A percentile compares a stretch with the other conserved stretches of the same genome.
Conservation (phyloP, 306 rosid genomes). For the Quercus engelmannii region DNA sequence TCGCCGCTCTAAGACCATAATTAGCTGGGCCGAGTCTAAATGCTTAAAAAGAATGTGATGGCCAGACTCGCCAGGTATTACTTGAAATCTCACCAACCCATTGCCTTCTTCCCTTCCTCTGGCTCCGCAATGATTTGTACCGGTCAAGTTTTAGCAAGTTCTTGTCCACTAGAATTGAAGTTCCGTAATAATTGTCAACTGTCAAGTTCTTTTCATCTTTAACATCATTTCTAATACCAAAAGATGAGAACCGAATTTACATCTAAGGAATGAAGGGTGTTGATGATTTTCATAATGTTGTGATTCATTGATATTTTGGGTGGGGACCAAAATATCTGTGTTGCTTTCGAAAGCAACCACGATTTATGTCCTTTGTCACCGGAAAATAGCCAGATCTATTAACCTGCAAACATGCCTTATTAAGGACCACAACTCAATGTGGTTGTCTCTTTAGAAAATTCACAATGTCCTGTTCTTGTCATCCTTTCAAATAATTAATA, state of each 20-base stretch:
- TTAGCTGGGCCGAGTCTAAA: too few species aligned
- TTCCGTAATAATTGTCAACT: neutral
- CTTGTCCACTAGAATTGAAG: neutral
- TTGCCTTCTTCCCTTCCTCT: too few species aligned
- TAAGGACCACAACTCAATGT: slow-evolving; percentile 22
- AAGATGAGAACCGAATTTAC: neutral
- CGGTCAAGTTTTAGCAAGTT: neutral
- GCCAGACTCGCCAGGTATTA: too few species aligned
- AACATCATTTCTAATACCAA: neutral
- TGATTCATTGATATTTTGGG: slow-evolving; percentile 18
- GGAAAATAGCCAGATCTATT: neutral
- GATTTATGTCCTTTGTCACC: neutral
- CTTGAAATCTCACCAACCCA: too few species aligned
- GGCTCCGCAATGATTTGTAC: too few species aligned
- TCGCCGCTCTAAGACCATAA: too few species aligned
- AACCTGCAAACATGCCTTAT: neutral
- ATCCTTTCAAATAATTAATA: neutral
- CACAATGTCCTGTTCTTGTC: neutral
- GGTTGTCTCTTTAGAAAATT: slow-evolving; percentile 1
- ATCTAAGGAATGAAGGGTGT: neutral
- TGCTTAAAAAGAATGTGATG: too few species aligned
- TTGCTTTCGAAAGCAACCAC: slow-evolving; percentile 14
- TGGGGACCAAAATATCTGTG: slow-evolving; percentile 29
- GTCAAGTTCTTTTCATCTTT: neutral
- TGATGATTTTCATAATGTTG: neutral